A percentile compares a stretch with the other conserved stretches of the same genome.
phyloP scores from a whole-genome alignment of 768 basidiomycete genomes.

The Pisolithus tinctorius region DNA sequence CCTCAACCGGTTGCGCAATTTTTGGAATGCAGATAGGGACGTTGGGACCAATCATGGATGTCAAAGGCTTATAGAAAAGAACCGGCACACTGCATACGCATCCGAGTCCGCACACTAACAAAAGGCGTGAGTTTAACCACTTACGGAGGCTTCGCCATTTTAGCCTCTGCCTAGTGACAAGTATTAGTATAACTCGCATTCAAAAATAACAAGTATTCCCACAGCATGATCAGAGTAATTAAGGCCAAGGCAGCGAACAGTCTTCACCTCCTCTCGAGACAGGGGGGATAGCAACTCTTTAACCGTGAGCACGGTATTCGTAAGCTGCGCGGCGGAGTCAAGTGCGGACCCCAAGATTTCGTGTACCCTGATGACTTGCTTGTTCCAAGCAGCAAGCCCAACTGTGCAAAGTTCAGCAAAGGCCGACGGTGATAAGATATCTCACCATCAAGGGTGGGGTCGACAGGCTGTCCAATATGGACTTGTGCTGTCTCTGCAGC shows the following conservation, averaged over 20 bases:
- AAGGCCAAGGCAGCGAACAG: conserved; percentile 71
- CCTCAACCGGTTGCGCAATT: conserved; percentile 58
- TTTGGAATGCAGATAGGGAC: conserved; percentile 52
- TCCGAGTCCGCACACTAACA: neutral
- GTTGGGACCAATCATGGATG: conserved; percentile 63
- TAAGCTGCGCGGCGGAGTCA: conserved; percentile 59
- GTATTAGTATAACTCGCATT: neutral
- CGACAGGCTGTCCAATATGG: conserved; percentile 74
- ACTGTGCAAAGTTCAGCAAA: conserved; percentile 35
- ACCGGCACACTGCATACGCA: conserved; percentile 48
- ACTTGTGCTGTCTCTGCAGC: conserved; percentile 67
- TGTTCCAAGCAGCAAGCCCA: conserved; percentile 47
- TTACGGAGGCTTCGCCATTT: conserved; percentile 57
- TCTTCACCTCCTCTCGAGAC: conserved; percentile 55
- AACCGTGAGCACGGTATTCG: conserved; percentile 59
- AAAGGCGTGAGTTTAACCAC: conserved; percentile 12
- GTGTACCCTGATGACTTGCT: conserved; percentile 53
- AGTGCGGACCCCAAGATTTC: conserved; percentile 69
- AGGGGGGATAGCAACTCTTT: conserved; percentile 65
- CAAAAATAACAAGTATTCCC: conserved; percentile 16
- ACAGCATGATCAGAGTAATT: conserved; percentile 86
- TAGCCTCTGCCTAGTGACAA: conserved; percentile 54
- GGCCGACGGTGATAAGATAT: neutral
- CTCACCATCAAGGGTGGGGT: conserved; percentile 58
- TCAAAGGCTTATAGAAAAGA: conserved; percentile 74